Conservation (phyloP, 2,329 filamentous ascomycete genomes). For the Thelonectria blattea region DNA sequence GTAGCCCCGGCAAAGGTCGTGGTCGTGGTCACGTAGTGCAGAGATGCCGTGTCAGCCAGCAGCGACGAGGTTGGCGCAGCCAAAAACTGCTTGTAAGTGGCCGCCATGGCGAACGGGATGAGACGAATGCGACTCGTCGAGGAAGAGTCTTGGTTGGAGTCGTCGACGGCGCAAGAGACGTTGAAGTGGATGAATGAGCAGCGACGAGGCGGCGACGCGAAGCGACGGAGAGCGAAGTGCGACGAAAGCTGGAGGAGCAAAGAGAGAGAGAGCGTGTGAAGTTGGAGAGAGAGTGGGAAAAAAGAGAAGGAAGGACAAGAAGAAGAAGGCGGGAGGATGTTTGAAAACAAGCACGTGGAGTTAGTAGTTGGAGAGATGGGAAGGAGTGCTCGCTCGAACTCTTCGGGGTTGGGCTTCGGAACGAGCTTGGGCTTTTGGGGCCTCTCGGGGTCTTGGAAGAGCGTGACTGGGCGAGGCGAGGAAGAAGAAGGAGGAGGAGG, state of each 20-base stretch:
- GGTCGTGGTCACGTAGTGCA: conserved; percentile 91
- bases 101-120: conserved; percentile 45
- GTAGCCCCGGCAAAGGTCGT: conserved; percentile 73
- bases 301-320: conserved; percentile 6
- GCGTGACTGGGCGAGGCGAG: neutral
- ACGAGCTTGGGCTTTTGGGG: conserved; percentile 11
- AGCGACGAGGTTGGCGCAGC: conserved; percentile 67
- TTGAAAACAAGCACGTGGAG: conserved; percentile 40
- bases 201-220: conserved; percentile 20
- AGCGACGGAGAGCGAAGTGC: conserved; percentile 17
- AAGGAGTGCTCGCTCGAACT: conserved; percentile 11
- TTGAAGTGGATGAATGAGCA: conserved; percentile 8
- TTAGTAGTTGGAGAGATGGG: conserved; percentile 30
- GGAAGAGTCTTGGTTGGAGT: conserved; percentile 13
- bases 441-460: conserved; percentile 7
- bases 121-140: conserved; percentile 24
- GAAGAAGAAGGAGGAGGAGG: conserved; percentile 9
- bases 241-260: conserved; percentile 6
- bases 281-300: conserved; percentile 1
- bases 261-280: neutral
- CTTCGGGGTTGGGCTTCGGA: conserved; percentile 6
- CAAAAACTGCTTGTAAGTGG: conserved; percentile 75
- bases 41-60: conserved; percentile 69
- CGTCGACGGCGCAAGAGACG: conserved; percentile 10
- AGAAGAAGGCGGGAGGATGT: conserved; percentile 29